A percentile compares a stretch with the other conserved stretches of the same genome.
Conservation (phyloP, 805 yeast genomes). For the Schwanniomyces yamadae region DNA sequence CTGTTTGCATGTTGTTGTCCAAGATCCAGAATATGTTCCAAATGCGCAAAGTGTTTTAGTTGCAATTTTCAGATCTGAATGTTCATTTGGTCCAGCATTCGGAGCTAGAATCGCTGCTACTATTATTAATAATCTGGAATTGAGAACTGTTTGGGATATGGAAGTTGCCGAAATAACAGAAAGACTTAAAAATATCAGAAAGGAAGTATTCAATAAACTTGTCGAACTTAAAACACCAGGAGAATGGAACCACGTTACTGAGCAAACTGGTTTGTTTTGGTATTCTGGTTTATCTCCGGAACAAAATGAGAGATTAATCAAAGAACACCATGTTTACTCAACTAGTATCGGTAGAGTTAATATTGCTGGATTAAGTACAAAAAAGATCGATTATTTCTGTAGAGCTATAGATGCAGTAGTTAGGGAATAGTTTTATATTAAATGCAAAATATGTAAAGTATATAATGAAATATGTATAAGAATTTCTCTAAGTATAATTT, state of each 20-base stretch:
- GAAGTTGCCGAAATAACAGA: constrained; percentile 31
- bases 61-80: constrained; percentile 36
- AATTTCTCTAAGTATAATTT: too few species aligned
- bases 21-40: constrained; percentile 14
- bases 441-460: not conserved
- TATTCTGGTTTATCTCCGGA: constrained; percentile 36
- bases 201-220: constrained; percentile 26
- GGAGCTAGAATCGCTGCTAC: constrained; percentile 43
- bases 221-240: constrained; percentile 42
- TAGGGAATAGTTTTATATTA: constrained; percentile 12
- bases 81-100: constrained; percentile 48
- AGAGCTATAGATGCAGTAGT: constrained; percentile 37
- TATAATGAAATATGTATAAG: not conserved
- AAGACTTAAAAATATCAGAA: constrained; percentile 33
- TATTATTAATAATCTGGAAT: constrained; percentile 24
- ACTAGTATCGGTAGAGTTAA: constrained; percentile 43
- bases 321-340: constrained; percentile 38
- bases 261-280: constrained; percentile 46
- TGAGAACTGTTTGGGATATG: constrained; percentile 31
- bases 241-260: constrained; percentile 35
- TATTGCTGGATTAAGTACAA: constrained; percentile 42
- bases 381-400: constrained; percentile 39
- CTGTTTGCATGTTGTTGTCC: constrained; percentile 31
- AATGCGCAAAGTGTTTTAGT: constrained; percentile 26
- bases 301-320: constrained; percentile 31